These are phyloP conservation scores for Scutellaria minor DNA, from an alignment of 257 asterid genomes.

Conservation along the genomic window DNA sequence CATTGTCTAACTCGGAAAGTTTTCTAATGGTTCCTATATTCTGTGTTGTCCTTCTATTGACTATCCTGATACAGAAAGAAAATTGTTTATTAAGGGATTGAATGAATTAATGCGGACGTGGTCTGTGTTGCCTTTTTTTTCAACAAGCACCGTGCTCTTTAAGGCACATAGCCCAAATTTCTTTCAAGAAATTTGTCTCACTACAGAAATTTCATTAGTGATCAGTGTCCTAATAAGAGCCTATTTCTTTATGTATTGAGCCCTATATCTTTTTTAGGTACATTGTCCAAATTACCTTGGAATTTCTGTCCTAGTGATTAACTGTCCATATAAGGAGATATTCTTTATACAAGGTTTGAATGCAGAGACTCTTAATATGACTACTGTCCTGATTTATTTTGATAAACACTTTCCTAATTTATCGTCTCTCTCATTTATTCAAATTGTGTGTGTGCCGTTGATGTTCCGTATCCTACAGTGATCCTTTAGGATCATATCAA, in stretches of 20 bases:
- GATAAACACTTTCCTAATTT: slow-evolving; percentile 34
- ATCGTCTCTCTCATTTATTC: slow-evolving; percentile 3
- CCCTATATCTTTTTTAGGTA: slow-evolving; percentile 30
- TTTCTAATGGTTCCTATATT: neutral
- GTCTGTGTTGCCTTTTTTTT: neutral
- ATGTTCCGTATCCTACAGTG: neutral
- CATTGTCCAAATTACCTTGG: slow-evolving; percentile 27
- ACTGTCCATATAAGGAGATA: slow-evolving; percentile 38
- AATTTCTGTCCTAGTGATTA: slow-evolving; percentile 37
- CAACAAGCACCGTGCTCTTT: slow-evolving; percentile 18
- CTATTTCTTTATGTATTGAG: slow-evolving; percentile 23
- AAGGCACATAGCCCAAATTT: slow-evolving; percentile 31
- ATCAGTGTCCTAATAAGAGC: slow-evolving; percentile 32
- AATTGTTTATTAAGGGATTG: slow-evolving; percentile 31
- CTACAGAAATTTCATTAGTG: slow-evolving; percentile 23
- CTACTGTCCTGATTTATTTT: slow-evolving; percentile 30
- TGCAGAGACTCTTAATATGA: slow-evolving; percentile 23
- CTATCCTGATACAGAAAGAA: slow-evolving; percentile 35
- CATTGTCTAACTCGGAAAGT: neutral
- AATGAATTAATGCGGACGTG: neutral
- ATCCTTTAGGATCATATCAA: neutral
- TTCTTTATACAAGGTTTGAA: slow-evolving; percentile 37
- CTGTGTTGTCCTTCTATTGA: slow-evolving; percentile 29
- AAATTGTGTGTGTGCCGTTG: neutral
- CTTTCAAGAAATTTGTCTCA: slow-evolving; percentile 5